These are phyloP conservation scores for Hanseniaspora vineae DNA, from an alignment of 805 yeast genomes.

Conservation along the genomic window DNA sequence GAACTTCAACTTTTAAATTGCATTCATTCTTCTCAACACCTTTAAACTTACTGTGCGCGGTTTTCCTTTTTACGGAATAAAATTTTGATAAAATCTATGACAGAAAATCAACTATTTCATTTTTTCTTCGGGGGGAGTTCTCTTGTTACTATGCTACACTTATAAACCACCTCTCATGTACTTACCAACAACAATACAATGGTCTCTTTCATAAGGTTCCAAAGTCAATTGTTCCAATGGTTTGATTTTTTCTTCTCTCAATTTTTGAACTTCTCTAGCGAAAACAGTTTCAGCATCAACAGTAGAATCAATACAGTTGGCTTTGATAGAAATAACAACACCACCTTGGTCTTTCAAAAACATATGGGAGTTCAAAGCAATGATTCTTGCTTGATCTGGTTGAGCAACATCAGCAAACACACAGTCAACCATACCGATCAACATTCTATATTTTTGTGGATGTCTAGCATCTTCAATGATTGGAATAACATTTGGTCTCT, in stretches of 20 bases:
- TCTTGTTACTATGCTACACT: slow-evolving; percentile 4
- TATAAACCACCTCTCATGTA: slow-evolving; percentile 79
- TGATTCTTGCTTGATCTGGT: slow-evolving; percentile 99
- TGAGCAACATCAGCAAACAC: slow-evolving; percentile 99
- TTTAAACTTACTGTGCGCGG: too few relatives aligned
- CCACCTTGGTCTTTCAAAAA: slow-evolving; percentile 98
- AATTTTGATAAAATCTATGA: neutral
- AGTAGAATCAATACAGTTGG: slow-evolving; percentile 99
- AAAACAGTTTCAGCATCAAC: slow-evolving; percentile 99
- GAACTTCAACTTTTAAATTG: too few relatives aligned
- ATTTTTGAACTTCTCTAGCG: slow-evolving; percentile 97
- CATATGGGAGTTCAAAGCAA: slow-evolving; percentile 95
- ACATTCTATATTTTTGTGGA: slow-evolving; percentile 99
- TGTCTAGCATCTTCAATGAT: slow-evolving; percentile 99
- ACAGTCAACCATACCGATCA: slow-evolving; percentile 95
- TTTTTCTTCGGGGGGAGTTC: neutral
- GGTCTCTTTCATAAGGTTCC: slow-evolving; percentile 99
- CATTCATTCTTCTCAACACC: too few relatives aligned
- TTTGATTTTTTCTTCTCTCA: slow-evolving; percentile 97
- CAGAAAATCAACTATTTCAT: neutral
- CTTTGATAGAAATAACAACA: slow-evolving; percentile 96
- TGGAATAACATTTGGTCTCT: slow-evolving; percentile 98
- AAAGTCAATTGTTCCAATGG: slow-evolving; percentile 97
- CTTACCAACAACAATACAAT: slow-evolving; percentile 96
- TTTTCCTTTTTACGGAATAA: neutral